These are phyloP conservation scores for Huntiella moniliformis DNA, from an alignment of 2,329 filamentous ascomycete genomes.

Conservation along the genomic window DNA sequence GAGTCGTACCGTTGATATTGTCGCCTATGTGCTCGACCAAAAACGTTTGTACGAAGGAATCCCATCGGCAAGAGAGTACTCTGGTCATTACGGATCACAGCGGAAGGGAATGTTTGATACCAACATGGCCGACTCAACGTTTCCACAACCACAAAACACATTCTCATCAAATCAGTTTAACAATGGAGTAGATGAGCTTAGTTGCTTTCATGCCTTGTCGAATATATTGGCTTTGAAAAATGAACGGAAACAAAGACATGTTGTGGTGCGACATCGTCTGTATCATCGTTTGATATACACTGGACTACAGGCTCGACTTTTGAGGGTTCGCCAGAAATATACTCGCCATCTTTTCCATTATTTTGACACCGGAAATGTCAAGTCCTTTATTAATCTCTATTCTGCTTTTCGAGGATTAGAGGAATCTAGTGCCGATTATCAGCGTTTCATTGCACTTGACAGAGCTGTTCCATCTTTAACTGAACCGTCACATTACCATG, in stretches of 20 bases:
- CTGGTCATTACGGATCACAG: no score
- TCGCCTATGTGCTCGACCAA: no score
- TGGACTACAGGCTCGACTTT: constrained; percentile 54
- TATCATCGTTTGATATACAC: constrained; percentile 58
- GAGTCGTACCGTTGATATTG: no score
- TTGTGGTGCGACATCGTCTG: constrained; percentile 52
- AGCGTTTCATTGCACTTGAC: constrained; percentile 15
- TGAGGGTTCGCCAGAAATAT: constrained; percentile 54
- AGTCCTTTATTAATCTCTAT: constrained; percentile 54
- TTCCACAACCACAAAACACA: no score
- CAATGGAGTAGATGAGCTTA: constrained; percentile 38
- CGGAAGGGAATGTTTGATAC: no score
- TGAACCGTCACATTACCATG: no score
- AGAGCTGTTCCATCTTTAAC: no score
- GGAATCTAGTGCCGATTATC: constrained; percentile 54
- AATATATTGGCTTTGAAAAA: constrained; percentile 60
- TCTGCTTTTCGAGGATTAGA: constrained; percentile 64
- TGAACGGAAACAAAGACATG: constrained; percentile 65
- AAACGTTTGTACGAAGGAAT: no score
- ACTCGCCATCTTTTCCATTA: constrained; percentile 60
- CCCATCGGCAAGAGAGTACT: no score
- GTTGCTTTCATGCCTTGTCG: constrained; percentile 57
- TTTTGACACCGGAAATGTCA: constrained; percentile 64
- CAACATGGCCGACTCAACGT: no score
- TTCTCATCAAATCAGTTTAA: no score